Base-by-base conservation (phyloP, 2,329 filamentous ascomycete genomes). In the Penicillium sp. region DNA sequence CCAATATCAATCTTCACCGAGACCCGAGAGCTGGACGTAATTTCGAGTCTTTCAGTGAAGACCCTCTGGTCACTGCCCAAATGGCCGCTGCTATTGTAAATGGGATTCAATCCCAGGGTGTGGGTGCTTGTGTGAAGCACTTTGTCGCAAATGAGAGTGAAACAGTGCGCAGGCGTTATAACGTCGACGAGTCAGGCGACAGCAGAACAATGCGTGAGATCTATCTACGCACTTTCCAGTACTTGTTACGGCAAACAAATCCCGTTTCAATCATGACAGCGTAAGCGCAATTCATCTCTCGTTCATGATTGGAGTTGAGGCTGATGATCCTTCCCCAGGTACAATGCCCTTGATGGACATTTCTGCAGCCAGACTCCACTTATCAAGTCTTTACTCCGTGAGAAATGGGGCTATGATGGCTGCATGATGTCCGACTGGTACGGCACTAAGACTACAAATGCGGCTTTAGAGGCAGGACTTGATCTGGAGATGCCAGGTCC, bases 391-490 rank as follows among this genome's bases (percentile, higher is more conserved):
- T 55, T 80, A 5, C 62, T 80, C 5, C 79, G 78, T 46, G 68
- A 72, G 1, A 74, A 80, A 49, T 69, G 80, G 7, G 75, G 72
- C 0, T 81, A 80, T 55, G 68, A 75, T 35, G 72, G 74, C 3
- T 76, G 68, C 50, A 62, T 75, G 2, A 65, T 61, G 55, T 51
- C 51, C 2, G 57, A 55, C 52, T 70, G 68, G 69, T 69, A 67
- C 43, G 72, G 69, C 7, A 71, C 67, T 7, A 72, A 73, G 39
- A 71, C 67, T 16, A 65, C 64, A 8, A 61, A 57, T 35, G 67
- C 67, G 43, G 62, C 68, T 8, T 59, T 75, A 27, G 67, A 69
- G 44, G 71, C 71, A 47, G 72, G 72, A 8, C 63, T 73, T 6
- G 73, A 74, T 53, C 62, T 75, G 6, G 73, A 75, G 55, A 74